Conservation (phyloP, 2,329 filamentous ascomycete genomes). For the Fusarium sp. region DNA sequence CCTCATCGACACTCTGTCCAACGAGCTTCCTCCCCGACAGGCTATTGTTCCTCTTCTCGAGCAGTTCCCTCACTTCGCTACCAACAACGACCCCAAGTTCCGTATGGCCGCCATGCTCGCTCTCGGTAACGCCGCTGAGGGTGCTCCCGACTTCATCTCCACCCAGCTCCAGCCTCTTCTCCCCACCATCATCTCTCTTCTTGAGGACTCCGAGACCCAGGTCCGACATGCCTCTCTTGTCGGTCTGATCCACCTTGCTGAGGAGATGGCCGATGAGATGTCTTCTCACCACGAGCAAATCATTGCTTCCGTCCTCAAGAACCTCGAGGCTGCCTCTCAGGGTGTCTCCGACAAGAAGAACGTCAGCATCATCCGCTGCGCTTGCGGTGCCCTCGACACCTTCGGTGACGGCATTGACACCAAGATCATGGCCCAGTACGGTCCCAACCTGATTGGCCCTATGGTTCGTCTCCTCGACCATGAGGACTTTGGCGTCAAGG, state of each 20-base stretch:
- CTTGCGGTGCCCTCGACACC: constrained; percentile 90
- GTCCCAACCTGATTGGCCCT: constrained; percentile 83
- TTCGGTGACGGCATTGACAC: constrained; percentile 88
- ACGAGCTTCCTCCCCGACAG: constrained; percentile 89
- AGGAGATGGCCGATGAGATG: constrained; percentile 93
- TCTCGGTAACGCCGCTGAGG: constrained; percentile 93
- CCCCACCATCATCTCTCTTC: constrained; percentile 83
- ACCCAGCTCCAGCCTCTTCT: constrained; percentile 90
- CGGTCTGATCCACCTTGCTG: constrained; percentile 87
- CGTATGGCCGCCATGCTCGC: constrained; percentile 92
- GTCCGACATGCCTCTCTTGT: constrained; percentile 91
- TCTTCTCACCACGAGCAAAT: constrained; percentile 85
- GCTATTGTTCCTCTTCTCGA: constrained; percentile 93
- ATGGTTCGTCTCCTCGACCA: constrained; percentile 87
- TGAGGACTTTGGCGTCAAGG: constrained; percentile 89
- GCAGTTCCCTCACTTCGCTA: constrained; percentile 84
- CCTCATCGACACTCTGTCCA: constrained; percentile 88
- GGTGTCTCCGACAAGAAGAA: constrained; percentile 78
- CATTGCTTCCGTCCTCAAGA: constrained; percentile 86
- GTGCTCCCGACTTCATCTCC: constrained; percentile 95
- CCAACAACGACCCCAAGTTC: constrained; percentile 78
- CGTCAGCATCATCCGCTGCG: constrained; percentile 86
- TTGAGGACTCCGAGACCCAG: constrained; percentile 84
- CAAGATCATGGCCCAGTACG: constrained; percentile 81
- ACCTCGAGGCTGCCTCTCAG: constrained; percentile 83